phyloP scores from a whole-genome alignment of 768 basidiomycete species.

The Rhizopogon vulgaris region DNA sequence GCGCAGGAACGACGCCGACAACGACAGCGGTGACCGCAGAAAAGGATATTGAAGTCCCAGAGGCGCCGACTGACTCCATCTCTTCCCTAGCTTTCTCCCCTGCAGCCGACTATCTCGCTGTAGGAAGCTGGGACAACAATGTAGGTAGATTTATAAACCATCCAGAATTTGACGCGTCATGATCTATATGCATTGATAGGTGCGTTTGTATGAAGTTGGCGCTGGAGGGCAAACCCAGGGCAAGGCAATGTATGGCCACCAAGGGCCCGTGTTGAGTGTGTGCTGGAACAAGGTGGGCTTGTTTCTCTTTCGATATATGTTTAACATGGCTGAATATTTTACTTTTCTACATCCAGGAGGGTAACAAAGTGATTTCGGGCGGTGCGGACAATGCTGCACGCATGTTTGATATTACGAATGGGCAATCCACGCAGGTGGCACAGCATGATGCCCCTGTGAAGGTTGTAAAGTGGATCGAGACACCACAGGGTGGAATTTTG shows the following conservation, averaged over 20 bases:
- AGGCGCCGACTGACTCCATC: slow-evolving; percentile 83
- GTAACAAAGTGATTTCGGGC: slow-evolving; percentile 84
- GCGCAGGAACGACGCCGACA: slow-evolving; percentile 22
- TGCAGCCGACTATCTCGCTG: slow-evolving; percentile 84
- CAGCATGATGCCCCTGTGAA: slow-evolving; percentile 89
- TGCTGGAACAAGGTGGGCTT: slow-evolving; percentile 83
- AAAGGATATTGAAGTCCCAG: slow-evolving; percentile 76
- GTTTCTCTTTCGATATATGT: neutral
- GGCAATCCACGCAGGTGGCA: slow-evolving; percentile 76
- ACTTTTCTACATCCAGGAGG: slow-evolving; percentile 50
- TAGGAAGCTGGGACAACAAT: slow-evolving; percentile 92
- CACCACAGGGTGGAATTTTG: slow-evolving; percentile 66
- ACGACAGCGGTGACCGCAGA: slow-evolving; percentile 40
- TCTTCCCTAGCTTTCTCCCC: slow-evolving; percentile 81
- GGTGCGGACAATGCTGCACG: slow-evolving; percentile 95
- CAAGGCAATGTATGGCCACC: slow-evolving; percentile 87
- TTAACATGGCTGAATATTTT: neutral
- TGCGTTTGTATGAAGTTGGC: slow-evolving; percentile 88
- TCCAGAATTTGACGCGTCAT: slow-evolving; percentile 7
- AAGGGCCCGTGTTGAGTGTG: slow-evolving; percentile 81
- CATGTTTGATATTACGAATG: slow-evolving; percentile 85
- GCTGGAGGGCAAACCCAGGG: slow-evolving; percentile 75
- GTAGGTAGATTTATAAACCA: slow-evolving; percentile 35
- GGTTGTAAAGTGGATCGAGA: slow-evolving; percentile 76
- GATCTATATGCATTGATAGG: slow-evolving; percentile 40